These are phyloP conservation scores for Backusella liffmaniae DNA, from an alignment of 192 early-diverging fungal species.

Conservation along the genomic window DNA sequence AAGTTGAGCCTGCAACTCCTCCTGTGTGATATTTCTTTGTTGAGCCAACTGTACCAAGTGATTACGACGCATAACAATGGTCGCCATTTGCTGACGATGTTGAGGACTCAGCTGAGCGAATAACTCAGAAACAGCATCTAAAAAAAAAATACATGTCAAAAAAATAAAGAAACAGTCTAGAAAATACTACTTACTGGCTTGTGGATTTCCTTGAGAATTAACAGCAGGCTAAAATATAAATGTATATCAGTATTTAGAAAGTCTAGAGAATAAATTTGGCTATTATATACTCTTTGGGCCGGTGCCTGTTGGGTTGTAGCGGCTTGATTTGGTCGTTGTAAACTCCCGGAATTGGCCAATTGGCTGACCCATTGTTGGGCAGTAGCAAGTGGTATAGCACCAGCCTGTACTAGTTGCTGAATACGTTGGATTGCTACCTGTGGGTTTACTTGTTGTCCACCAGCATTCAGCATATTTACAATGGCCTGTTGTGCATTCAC, in stretches of 20 bases:
- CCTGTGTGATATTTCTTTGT: constrained; percentile 11
- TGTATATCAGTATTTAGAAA: neutral
- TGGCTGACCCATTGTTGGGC: constrained; percentile 31
- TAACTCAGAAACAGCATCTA: neutral
- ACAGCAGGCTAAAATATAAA: neutral
- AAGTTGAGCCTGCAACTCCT: constrained; percentile 5
- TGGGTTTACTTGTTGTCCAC: constrained; percentile 21
- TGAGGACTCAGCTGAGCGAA: constrained; percentile 12
- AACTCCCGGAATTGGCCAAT: constrained; percentile 4
- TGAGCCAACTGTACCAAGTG: neutral
- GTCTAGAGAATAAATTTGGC: neutral
- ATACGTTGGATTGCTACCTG: constrained; percentile 21
- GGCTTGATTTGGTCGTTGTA: constrained; percentile 7
- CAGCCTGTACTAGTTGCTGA: constrained; percentile 24
- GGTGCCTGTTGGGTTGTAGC: neutral
- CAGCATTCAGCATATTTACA: constrained; percentile 8
- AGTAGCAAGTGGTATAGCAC: constrained; percentile 26
- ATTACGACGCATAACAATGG: constrained; percentile 5
- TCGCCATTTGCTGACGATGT: constrained; percentile 8
- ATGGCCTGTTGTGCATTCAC: constrained; percentile 11
- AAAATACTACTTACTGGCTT: neutral
- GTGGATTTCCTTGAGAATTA: neutral
- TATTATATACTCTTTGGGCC: neutral
- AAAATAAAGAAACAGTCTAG: neutral
- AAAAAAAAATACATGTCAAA: neutral